Percentiles rank a stretch among this genome's conserved stretches.
Evolutionary conservation across 163 green algal genomes (phyloP).

Genomic region (Volvox carteri): DNA sequence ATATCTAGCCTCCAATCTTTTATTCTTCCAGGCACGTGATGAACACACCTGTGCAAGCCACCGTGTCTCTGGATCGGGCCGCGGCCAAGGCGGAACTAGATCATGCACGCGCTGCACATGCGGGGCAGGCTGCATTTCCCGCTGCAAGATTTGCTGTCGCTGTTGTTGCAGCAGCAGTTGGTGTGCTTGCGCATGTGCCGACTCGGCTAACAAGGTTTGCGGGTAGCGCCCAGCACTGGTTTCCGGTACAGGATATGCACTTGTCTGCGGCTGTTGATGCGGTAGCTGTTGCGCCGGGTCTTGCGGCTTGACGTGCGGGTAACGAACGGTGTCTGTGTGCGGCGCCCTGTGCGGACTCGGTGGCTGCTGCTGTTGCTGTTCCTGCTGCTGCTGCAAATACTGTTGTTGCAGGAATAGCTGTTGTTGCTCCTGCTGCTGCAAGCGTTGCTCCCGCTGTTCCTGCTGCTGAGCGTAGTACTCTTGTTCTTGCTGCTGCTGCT

Average conservation of each 20-base stretch:
- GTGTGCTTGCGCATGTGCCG: background rate
- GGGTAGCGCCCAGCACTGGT: background rate
- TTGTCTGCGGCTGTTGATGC: background rate
- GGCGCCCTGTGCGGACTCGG: background rate
- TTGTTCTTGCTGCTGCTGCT: background rate
- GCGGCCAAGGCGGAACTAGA: background rate
- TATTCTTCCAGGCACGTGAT: too few species aligned
- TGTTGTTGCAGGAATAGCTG: background rate
- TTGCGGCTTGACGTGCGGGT: background rate
- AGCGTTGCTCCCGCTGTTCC: background rate
- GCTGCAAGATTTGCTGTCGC: background rate
- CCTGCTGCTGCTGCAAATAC: background rate
- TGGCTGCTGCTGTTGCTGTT: background rate
- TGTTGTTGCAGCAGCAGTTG: slow-evolving; percentile 4
- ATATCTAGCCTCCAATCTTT: too few species aligned
- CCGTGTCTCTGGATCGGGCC: background rate
- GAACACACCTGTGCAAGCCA: background rate
- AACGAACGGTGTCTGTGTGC: background rate
- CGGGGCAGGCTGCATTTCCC: background rate
- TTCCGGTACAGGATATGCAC: background rate
- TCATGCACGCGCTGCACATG: background rate
- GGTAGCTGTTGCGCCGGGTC: background rate
- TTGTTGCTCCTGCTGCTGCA: background rate
- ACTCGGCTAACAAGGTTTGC: background rate
- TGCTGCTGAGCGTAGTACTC: too few species aligned